A percentile compares a stretch with the other conserved stretches of the same genome.
Evolutionary conservation across 768 basidiomycete genomes (phyloP).

Genomic region (Roridomyces roridus): DNA sequence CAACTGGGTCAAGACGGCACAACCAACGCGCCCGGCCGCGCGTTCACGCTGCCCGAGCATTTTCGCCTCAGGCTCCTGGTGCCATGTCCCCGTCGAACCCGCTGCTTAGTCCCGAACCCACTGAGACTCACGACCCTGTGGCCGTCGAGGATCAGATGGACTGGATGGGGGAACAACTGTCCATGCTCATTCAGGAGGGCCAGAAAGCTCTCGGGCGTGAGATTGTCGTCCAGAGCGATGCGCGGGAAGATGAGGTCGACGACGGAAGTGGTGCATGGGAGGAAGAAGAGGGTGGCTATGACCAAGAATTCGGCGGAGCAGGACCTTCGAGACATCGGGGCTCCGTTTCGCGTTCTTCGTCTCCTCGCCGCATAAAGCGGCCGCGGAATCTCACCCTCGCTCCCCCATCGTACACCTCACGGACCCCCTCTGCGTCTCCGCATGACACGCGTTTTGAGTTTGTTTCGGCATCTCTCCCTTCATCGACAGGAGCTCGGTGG

Average conservation of each 20-base stretch:
- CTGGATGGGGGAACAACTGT: conserved; percentile 78
- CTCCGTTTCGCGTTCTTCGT: conserved; percentile 30
- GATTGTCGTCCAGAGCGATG: conserved; percentile 79
- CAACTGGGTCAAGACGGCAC: conserved; percentile 39
- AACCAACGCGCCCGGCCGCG: conserved; percentile 28
- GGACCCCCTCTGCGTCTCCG: conserved; percentile 40
- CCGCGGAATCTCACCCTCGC: conserved; percentile 23
- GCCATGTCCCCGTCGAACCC: conserved; percentile 42
- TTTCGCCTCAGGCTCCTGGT: conserved; percentile 36
- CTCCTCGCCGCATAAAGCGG: conserved; percentile 26
- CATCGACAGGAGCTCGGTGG: conserved; percentile 15
- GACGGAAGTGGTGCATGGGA: conserved; percentile 81
- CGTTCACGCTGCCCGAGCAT: conserved; percentile 23
- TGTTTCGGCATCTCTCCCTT: conserved; percentile 31
- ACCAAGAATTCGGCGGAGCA: conserved; percentile 16
- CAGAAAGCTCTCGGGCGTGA: conserved; percentile 79
- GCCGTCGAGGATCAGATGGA: conserved; percentile 73
- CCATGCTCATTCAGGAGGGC: conserved; percentile 77
- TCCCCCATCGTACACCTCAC: conserved; percentile 30
- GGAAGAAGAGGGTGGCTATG: conserved; percentile 54
- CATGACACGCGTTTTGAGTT: conserved; percentile 38
- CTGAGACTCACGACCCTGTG: conserved; percentile 36
- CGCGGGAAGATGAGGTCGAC: conserved; percentile 76
- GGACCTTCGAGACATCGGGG: conserved; percentile 14
- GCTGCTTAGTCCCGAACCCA: conserved; percentile 41